phyloP scores from a whole-genome alignment of 2,329 filamentous ascomycete genomes.

The Colletotrichum euphorbiae region DNA sequence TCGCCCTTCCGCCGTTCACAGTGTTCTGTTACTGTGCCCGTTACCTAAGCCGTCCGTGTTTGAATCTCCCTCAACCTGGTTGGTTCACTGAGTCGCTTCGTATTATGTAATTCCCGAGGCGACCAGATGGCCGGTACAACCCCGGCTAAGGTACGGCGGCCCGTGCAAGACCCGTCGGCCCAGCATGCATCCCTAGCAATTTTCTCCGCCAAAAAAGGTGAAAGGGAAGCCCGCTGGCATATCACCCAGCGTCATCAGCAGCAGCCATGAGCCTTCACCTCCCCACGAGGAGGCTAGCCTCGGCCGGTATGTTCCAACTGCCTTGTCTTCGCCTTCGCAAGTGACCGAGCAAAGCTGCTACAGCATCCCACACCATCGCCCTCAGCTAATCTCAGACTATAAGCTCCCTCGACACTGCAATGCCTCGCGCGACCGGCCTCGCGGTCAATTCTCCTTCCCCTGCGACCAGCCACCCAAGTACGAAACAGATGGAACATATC shows the following conservation, averaged over 20 bases:
- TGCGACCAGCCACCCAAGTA: conserved; percentile 45
- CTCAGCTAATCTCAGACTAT: conserved; percentile 25
- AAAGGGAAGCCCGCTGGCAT: conserved; percentile 19
- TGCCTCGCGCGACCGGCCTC: conserved; percentile 20
- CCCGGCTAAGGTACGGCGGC: conserved; percentile 4
- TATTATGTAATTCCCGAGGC: neutral
- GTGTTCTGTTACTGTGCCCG: no score
- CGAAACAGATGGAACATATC: conserved; percentile 58
- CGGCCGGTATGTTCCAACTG: conserved; percentile 35
- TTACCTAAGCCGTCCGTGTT: conserved; percentile 19
- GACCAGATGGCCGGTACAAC: neutral
- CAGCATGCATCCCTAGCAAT: conserved; percentile 13
- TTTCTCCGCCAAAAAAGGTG: conserved; percentile 27
- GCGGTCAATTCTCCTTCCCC: conserved; percentile 42
- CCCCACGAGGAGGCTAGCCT: conserved; percentile 41
- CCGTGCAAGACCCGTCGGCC: neutral
- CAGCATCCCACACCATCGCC: conserved; percentile 22
- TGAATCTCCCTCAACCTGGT: conserved; percentile 9
- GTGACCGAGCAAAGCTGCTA: neutral
- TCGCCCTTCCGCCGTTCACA: neutral
- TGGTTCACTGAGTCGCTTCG: neutral
- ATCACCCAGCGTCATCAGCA: neutral
- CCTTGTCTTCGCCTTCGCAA: neutral
- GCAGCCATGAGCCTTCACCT: conserved; percentile 41
- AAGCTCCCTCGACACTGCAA: conserved; percentile 31